Evolutionary conservation across 1,284 basidiomycete genomes (phyloP), one percentile per base, ranked within the genome.

Genomic region (Porodaedalea pini): DNA sequence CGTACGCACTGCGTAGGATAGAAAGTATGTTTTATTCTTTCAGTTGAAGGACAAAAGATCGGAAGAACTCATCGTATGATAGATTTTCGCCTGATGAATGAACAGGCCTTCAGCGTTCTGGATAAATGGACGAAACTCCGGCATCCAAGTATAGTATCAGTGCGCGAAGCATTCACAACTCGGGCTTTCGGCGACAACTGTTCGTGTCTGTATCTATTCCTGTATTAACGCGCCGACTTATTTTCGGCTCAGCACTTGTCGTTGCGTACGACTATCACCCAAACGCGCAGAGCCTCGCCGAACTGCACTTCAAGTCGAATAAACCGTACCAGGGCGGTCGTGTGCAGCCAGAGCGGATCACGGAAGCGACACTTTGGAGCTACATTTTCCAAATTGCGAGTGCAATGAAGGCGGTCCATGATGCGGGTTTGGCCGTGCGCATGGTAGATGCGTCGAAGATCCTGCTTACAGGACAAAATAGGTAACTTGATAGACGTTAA

Each of bases 91-190:
- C 73, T 98, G 39, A 81, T 79, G 64, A 84, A 89, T 63, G 90
- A 94, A 67, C 76, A 80, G 7, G 94, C 95, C 1, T 96, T 98
- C 66, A 75, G 76, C 5, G 74, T 85, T 3, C 88, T 98, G 29
- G 95, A 98, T 65, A 77, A 86, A 17, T 99, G 97, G 97, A 83
- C 87, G 1, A 80, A 83, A 52, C 79, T 98, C 59, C 81, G 79
- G 17, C 95, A 99, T 75, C 94, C 97, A 0, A 87, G 84, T 65
- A 89, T 99, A 62, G 85, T 97, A 25, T 76, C 83, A 17, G 78
- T 98, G 6, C 82, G 85, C 47, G 97, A 99, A 71, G 97, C 96
- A 0, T 99, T 99, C 74, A 98, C 97, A 0, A 97, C 95, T 0
- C 82, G 90, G 41, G 86, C 92, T 0, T 99, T 99, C 71, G 86